Evolutionary conservation across 2,329 filamentous ascomycete genomes (phyloP).

Genomic region (Cercospora zeina): DNA sequence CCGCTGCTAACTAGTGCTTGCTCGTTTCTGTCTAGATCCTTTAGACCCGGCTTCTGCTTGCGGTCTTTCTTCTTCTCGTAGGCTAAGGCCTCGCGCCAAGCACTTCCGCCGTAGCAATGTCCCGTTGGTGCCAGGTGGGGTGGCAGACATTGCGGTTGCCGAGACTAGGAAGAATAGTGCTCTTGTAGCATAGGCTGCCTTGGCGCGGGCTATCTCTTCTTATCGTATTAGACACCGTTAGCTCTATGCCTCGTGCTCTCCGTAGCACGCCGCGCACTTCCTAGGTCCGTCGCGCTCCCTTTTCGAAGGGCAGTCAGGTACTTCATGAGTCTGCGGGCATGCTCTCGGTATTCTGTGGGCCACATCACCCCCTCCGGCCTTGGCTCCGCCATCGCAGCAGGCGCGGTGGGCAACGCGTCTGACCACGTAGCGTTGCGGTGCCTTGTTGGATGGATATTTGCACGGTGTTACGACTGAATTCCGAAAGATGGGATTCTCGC

Average conservation of each 20-base stretch:
- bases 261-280: conserved; percentile 11
- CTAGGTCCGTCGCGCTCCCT: conserved; percentile 5
- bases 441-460: conserved; percentile 9
- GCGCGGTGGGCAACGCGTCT: conserved; percentile 9
- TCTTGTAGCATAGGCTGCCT: neutral
- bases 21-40: neutral
- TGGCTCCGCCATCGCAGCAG: conserved; percentile 15
- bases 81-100: neutral
- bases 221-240: neutral
- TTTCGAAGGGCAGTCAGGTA: conserved; percentile 13
- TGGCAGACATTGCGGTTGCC: neutral
- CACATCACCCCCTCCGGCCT: conserved; percentile 9
- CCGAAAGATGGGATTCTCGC: conserved; percentile 13
- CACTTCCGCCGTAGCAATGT: neutral
- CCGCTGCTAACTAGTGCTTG: neutral
- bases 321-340: conserved; percentile 17
- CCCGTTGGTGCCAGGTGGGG: neutral
- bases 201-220: neutral
- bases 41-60: neutral
- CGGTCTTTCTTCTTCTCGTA: neutral
- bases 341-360: conserved; percentile 13
- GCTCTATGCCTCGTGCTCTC: conserved; percentile 17
- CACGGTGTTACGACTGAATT: conserved; percentile 16
- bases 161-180: neutral
- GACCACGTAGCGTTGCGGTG: conserved; percentile 6